Conservation (phyloP, 2,329 filamentous ascomycete species). For the Botrytis elliptica region DNA sequence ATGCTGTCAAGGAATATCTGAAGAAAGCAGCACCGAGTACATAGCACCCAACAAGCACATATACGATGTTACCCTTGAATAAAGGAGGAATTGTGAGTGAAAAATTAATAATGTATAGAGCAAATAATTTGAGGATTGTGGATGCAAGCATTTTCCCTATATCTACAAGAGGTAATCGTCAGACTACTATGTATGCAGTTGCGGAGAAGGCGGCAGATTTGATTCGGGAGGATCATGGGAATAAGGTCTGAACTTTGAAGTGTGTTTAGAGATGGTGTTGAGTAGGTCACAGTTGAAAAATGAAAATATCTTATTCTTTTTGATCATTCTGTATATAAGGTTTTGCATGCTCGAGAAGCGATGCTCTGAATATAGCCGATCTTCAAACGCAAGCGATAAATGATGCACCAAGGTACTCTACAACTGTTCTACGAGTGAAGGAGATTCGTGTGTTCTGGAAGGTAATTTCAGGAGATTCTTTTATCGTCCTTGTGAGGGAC, state of each 20-base stretch:
- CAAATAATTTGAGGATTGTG: neutral
- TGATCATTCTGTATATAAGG: neutral
- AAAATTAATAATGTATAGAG: neutral
- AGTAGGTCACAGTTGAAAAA: neutral
- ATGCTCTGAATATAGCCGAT: neutral
- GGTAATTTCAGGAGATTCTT: neutral
- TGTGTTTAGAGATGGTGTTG: neutral
- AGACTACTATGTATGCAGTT: neutral
- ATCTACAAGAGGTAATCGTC: neutral
- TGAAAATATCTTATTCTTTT: neutral
- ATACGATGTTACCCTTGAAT: neutral
- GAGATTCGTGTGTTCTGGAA: neutral
- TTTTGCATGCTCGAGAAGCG: neutral
- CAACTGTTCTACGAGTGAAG: neutral
- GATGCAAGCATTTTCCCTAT: neutral
- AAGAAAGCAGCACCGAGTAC: neutral
- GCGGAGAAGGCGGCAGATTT: neutral
- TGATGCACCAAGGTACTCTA: neutral
- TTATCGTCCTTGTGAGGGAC: neutral
- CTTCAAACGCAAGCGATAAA: neutral
- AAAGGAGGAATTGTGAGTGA: neutral
- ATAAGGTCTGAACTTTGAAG: neutral
- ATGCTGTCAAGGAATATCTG: neutral
- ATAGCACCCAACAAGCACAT: neutral
- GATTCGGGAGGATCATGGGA: too few species aligned